Base-by-base conservation (phyloP, 176 grass and related monocot species). In the Eragrostis nindensis region DNA sequence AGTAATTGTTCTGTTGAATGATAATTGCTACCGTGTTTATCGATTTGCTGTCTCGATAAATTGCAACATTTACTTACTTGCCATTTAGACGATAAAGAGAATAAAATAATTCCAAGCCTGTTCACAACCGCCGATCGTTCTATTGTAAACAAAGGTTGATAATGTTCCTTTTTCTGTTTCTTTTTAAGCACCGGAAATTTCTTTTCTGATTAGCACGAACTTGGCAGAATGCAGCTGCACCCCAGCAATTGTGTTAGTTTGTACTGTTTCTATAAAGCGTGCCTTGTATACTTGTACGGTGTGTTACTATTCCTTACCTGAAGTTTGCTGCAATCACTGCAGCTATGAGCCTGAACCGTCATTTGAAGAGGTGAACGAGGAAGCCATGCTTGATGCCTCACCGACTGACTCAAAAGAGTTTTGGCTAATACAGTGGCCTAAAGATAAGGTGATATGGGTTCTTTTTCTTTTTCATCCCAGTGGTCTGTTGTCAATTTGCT, bases 391-490 rank as follows among this genome's bases (percentile, higher is more conserved):
- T 15, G 79, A 94, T 64, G 80, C 92, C 13, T 63, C 91, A 19
- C 42, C 57, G 18, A 79, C 89, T 16, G 94, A 90, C 8, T 90
- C 94, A 41, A 86, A 67, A 12, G 89, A 94, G 84, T 79, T 92
- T 86, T 97, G 94, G 94, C 87, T 97, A 24, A 92, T 97, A 48
- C 94, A 97, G 64, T 94, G 87, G 91, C 87, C 91, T 55, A 73
- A 94, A 66, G 83, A 97, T 74, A 79, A 92, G 82, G 91, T 91
- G 82, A 40, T 21, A 1, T 17, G 15, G 68, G 30, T 66, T 76
- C 3, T n/a, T 36, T 59, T 48, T n/a, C 36, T 59, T 48, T 74
- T 73, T 43, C 38, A 72, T 15, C 26, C 42, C 15, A 25, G 12
- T 70, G 21, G 7, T 56, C n/a, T 74, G 39, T 29, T 67, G 39